Conservation (phyloP, 805 yeast genomes). For the Kodamaea lidongshanica region DNA sequence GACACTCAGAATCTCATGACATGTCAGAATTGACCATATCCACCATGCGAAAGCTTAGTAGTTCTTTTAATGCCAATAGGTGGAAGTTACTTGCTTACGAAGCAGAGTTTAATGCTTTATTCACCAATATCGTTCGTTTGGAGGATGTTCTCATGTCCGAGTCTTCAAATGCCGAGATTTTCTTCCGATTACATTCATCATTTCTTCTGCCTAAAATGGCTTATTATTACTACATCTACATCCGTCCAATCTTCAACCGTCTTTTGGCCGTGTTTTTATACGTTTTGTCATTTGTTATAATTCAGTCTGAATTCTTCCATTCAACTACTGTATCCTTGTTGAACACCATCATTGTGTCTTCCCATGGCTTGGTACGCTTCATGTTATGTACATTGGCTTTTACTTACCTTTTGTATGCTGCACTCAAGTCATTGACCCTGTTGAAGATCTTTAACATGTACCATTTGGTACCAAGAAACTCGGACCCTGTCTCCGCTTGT, state of each 20-base stretch:
- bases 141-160: conserved; percentile 54
- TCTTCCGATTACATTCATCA: conserved; percentile 17
- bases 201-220: conserved; percentile 35
- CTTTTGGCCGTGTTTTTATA: conserved; percentile 38
- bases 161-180: conserved; percentile 13
- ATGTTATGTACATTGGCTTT: conserved; percentile 38
- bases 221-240: conserved; percentile 34
- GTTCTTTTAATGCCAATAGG: conserved; percentile 46
- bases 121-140: conserved; percentile 43
- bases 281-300: conserved; percentile 44
- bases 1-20: conserved; percentile 17
- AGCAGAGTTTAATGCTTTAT: conserved; percentile 49
- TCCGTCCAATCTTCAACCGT: conserved; percentile 44
- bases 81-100: conserved; percentile 49
- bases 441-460: conserved; percentile 70
- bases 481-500: conserved; percentile 69
- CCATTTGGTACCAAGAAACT: conserved; percentile 62
- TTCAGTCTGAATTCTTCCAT: conserved; percentile 73
- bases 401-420: conserved; percentile 62
- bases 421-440: conserved; percentile 60
- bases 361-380: conserved; percentile 25
- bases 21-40: conserved; percentile 32
- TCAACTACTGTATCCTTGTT: conserved; percentile 61
- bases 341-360: conserved; percentile 40
- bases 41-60: conserved; percentile 46